These are phyloP conservation scores for Begonia masoniana DNA, from an alignment of 306 rosid species.

Conservation along the genomic window DNA sequence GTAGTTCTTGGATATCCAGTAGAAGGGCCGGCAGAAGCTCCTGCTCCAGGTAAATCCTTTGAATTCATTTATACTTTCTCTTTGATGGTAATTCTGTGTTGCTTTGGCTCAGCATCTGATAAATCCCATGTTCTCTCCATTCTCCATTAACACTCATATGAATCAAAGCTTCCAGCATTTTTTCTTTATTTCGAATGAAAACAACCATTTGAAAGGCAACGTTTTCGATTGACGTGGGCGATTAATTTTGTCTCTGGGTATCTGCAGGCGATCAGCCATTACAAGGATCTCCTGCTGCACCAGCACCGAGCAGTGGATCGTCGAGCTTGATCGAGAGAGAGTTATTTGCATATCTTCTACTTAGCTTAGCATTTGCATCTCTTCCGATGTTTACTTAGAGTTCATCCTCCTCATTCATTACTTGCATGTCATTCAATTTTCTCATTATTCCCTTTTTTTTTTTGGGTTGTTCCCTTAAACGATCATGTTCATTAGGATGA, in stretches of 20 bases:
- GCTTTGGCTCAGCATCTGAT: background rate
- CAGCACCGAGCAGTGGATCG: background rate
- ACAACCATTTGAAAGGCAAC: background rate
- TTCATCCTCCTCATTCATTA: background rate
- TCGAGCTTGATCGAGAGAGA: background rate
- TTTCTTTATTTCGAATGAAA: background rate
- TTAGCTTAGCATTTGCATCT: conserved; percentile 16
- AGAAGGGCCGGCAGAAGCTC: conserved; percentile 1
- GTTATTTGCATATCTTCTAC: conserved; percentile 6
- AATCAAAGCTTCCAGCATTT: background rate
- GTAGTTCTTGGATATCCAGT: conserved; percentile 13
- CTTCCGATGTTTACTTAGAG: conserved; percentile 14
- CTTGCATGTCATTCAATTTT: too few relatives aligned
- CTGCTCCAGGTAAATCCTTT: conserved; percentile 6
- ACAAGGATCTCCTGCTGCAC: background rate
- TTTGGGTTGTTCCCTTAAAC: too few relatives aligned
- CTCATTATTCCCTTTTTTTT: too few relatives aligned
- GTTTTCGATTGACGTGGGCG: too few relatives aligned
- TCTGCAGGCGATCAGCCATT: conserved; percentile 5
- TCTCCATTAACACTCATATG: background rate
- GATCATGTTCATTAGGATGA: too few relatives aligned
- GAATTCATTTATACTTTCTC: background rate
- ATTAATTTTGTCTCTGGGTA: background rate
- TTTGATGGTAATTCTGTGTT: background rate
- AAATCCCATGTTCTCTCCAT: background rate